Percentiles rank a stretch among this genome's conserved stretches.
These are phyloP conservation scores for Phialemoniopsis sp. DNA, from an alignment of 2,329 filamentous ascomycete genomes.

Conservation along the genomic window DNA sequence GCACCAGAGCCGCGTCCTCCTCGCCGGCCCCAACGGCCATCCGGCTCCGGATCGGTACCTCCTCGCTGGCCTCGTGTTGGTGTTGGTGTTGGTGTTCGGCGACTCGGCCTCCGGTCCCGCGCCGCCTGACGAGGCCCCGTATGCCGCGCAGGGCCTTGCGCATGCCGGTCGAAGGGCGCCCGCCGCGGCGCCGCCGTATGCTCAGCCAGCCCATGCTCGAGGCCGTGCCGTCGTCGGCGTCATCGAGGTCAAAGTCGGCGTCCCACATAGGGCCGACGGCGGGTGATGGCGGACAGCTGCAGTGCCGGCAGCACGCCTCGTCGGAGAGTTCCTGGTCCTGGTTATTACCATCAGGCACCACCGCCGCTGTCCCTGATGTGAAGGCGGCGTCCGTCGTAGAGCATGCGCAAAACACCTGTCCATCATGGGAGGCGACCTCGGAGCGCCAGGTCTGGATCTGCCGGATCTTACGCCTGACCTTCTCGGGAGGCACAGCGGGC, in stretches of 20 bases:
- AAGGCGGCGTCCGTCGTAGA: slow-evolving; percentile 8
- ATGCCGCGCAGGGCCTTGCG: slow-evolving; percentile 5
- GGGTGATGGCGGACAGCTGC: slow-evolving; percentile 10
- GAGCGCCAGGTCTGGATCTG: slow-evolving; percentile 46
- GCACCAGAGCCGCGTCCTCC: background rate
- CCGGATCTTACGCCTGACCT: slow-evolving; percentile 14
- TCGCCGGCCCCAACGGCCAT: no score
- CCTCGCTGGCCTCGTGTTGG: no score
- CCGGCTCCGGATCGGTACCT: no score
- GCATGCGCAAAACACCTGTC: slow-evolving; percentile 22
- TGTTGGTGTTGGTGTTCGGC: no score
- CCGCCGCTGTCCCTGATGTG: no score
- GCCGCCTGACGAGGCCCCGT: slow-evolving; percentile 3
- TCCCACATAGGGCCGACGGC: background rate
- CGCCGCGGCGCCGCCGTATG: no score
- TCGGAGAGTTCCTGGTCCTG: no score
- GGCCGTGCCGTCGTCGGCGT: slow-evolving; percentile 2
- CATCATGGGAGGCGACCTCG: slow-evolving; percentile 35
- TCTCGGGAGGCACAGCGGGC: slow-evolving; percentile 3
- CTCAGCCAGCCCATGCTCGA: no score
- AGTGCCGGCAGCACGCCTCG: slow-evolving; percentile 8
- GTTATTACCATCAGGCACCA: no score
- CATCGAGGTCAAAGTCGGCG: background rate
- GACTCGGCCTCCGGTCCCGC: no score
- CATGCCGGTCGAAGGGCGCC: background rate